Base-by-base conservation (phyloP, 768 basidiomycete species). In the Tylopilus cervinicoccineus region DNA sequence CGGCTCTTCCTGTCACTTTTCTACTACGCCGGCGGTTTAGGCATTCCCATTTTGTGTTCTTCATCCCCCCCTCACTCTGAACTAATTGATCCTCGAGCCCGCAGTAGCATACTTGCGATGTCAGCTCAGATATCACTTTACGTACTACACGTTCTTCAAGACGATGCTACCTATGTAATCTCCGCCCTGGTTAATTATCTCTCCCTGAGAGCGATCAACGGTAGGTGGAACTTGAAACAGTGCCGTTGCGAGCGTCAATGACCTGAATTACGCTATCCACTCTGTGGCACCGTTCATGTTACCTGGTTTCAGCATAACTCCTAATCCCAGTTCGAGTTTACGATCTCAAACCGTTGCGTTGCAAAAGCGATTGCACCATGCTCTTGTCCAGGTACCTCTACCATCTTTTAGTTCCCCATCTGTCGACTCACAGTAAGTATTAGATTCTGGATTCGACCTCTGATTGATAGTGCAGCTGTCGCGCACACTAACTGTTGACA, bases 101-200 rank as follows among this genome's bases (percentile, higher is more conserved):
- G 16, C 16, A 14, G 23, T 4, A 39, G 16, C 43, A 19, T 23
- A n/a, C 32, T 26, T 44, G 32, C 23, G 17, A 33, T 19, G 17
- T 32, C 22, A 26, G 5, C 23, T 17, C 19, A 43, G 22, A 14
- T 38, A 24, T 23, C 20, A 12, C 24, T 20, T 54, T 50, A 42
- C 51, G 43, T 42, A 47, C 11, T n/a, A n/a, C n/a, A n/a, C 9
- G 5, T 17, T 26, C 23, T 39, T 24, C 26, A 22, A 38, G 19
- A 50, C 32, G 38, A 38, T 49, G 32, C 42, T 43, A 14, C 43
- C 42, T 47, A n/a, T n/a, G n/a, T n/a, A n/a, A 38, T 45, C 45
- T 24, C 48, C 53, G 31, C 36, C n/a, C 37, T 44, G 46, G 33
- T 42, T n/a, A 19, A 34, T 32, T 22, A 22, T 39, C 12, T 10